Conservation (phyloP, 2,329 filamentous ascomycete genomes). For the Cercospora canescens region DNA sequence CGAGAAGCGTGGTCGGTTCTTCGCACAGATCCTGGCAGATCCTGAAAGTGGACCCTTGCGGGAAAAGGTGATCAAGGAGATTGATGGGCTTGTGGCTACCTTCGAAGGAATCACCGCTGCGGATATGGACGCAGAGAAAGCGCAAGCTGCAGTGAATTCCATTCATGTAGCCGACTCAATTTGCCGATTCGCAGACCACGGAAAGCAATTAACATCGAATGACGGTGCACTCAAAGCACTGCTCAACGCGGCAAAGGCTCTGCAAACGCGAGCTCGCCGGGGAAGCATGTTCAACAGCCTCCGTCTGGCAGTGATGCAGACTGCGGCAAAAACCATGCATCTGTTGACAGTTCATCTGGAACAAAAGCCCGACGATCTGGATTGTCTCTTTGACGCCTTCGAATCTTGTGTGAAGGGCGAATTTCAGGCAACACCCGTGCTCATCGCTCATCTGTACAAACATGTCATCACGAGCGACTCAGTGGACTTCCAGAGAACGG, state of each 20-base stretch:
- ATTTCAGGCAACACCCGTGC: slow-evolving; percentile 71
- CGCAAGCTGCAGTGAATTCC: slow-evolving; percentile 80
- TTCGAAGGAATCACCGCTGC: slow-evolving; percentile 49
- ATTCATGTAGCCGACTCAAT: slow-evolving; percentile 84
- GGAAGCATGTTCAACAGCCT: slow-evolving; percentile 70
- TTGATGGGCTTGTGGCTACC: slow-evolving; percentile 68
- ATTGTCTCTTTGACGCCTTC: slow-evolving; percentile 81
- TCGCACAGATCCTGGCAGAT: slow-evolving; percentile 81
- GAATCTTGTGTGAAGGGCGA: slow-evolving; percentile 82
- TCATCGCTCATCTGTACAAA: slow-evolving; percentile 82
- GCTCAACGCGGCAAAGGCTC: slow-evolving; percentile 68
- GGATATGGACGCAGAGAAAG: slow-evolving; percentile 64
- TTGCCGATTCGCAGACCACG: slow-evolving; percentile 63
- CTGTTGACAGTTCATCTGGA: slow-evolving; percentile 81
- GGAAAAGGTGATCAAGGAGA: slow-evolving; percentile 70
- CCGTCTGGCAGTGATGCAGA: slow-evolving; percentile 83
- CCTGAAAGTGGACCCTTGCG: slow-evolving; percentile 73
- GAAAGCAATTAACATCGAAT: slow-evolving; percentile 64
- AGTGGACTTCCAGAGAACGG: slow-evolving; percentile 79
- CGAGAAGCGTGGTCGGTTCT: slow-evolving; percentile 83
- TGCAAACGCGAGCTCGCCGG: slow-evolving; percentile 71
- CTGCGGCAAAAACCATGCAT: slow-evolving; percentile 80
- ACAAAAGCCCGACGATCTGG: slow-evolving; percentile 62
- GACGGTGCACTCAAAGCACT: slow-evolving; percentile 60
- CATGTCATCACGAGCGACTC: slow-evolving; percentile 82